These are phyloP conservation scores for Dittrichia graveolens DNA, from an alignment of 129 eudicot species.

Conservation along the genomic window DNA sequence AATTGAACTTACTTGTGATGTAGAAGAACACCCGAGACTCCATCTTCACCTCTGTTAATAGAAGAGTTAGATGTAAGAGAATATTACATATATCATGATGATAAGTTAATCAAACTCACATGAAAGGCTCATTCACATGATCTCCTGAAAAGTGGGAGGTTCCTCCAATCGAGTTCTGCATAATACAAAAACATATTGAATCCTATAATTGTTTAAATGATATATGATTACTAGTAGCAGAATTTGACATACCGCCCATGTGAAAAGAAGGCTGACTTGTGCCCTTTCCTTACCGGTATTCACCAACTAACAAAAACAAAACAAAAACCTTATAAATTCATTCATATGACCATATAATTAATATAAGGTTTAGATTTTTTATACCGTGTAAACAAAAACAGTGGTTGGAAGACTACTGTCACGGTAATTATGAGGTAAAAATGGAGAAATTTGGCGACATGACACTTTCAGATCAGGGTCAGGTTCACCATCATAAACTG, in stretches of 20 bases:
- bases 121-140: conserved; percentile 91
- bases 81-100: too few species aligned
- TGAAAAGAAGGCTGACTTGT: conserved; percentile 91
- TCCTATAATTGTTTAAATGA: background rate
- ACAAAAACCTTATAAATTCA: conserved; percentile 13
- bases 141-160: conserved; percentile 86
- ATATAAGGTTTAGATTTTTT: conserved; percentile 8
- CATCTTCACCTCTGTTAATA: conserved; percentile 77
- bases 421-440: conserved; percentile 89
- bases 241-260: conserved; percentile 85
- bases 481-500: conserved; percentile 96
- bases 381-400: conserved; percentile 94
- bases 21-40: conserved; percentile 93
- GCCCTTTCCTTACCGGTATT: conserved; percentile 97
- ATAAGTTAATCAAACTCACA: conserved; percentile 45
- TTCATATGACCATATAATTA: conserved; percentile 9
- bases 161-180: conserved; percentile 95
- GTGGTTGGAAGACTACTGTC: conserved; percentile 97
- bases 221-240: background rate
- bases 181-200: background rate
- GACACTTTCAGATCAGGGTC: conserved; percentile 95
- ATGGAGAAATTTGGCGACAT: conserved; percentile 96
- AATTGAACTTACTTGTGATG: conserved; percentile 82
- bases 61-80: background rate
- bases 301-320: conserved; percentile 61